phyloP scores from a whole-genome alignment of 495 filamentous ascomycete species.

The Trichocladium antarcticum region DNA sequence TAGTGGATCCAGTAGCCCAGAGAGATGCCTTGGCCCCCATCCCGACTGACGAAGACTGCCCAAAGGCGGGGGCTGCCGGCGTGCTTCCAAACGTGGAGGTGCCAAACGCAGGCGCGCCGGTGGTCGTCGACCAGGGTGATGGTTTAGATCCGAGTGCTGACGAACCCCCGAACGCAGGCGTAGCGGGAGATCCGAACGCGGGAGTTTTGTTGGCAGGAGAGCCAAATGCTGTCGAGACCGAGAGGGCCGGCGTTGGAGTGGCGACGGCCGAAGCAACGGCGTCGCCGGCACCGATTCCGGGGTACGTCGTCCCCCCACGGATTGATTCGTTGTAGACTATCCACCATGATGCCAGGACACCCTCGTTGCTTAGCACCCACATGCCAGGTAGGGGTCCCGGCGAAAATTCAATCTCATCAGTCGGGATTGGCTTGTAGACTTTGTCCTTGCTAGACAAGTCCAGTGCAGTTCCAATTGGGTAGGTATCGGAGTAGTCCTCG shows the following conservation, averaged over 20 bases:
- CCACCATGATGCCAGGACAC: conserved; percentile 79
- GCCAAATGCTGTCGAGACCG: conserved; percentile 27
- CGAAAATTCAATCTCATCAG: conserved; percentile 60
- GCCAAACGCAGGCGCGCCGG: conserved; percentile 28
- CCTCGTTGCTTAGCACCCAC: conserved; percentile 81
- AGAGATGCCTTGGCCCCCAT: conserved; percentile 29
- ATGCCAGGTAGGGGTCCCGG: conserved; percentile 75
- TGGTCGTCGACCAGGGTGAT: conserved; percentile 31
- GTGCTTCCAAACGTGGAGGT: conserved; percentile 25
- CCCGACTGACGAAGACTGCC: conserved; percentile 33
- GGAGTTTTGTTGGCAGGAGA: conserved; percentile 13
- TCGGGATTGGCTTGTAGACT: conserved; percentile 64
- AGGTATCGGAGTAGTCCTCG: conserved; percentile 54
- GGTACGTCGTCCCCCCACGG: conserved; percentile 56
- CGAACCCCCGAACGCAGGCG: conserved; percentile 31
- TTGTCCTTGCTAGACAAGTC: conserved; percentile 75
- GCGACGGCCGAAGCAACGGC: conserved; percentile 19
- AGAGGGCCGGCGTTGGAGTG: conserved; percentile 17
- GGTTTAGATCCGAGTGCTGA: conserved; percentile 29
- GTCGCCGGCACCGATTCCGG: conserved; percentile 47
- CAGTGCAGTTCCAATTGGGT: conserved; percentile 65
- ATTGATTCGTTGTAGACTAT: conserved; percentile 82
- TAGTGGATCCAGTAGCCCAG: conserved; percentile 30
- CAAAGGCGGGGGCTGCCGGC: conserved; percentile 42
- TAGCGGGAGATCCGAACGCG: conserved; percentile 25